Conservation (phyloP, 2,329 filamentous ascomycete genomes). For the Alternaria ventricosa region DNA sequence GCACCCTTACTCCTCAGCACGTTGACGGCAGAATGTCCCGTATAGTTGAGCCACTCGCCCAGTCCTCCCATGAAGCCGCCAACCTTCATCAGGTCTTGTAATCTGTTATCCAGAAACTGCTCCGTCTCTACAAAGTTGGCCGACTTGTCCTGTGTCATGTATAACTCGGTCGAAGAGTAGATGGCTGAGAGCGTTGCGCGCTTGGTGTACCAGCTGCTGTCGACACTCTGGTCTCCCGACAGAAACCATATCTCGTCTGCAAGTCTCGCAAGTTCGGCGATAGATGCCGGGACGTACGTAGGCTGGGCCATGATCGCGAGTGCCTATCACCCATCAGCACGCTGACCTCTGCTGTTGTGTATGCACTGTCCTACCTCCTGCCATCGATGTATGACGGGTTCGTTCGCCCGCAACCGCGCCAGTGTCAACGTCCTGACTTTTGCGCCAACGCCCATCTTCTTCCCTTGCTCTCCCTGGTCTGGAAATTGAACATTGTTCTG, state of each 20-base stretch:
- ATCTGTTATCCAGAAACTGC: constrained; percentile 76
- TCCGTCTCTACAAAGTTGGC: constrained; percentile 77
- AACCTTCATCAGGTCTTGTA: constrained; percentile 71
- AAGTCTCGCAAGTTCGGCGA: constrained; percentile 79
- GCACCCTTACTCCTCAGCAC: constrained; percentile 86
- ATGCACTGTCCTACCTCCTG: constrained; percentile 72
- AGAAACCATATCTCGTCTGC: constrained; percentile 94
- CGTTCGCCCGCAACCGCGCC: constrained; percentile 78
- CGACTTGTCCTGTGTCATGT: constrained; percentile 89
- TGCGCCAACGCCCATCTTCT: constrained; percentile 59
- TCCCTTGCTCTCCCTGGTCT: constrained; percentile 38
- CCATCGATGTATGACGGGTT: constrained; percentile 75
- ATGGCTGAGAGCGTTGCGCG: constrained; percentile 67
- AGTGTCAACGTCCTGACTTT: constrained; percentile 76
- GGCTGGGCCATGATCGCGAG: constrained; percentile 90
- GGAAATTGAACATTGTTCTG: constrained; percentile 55
- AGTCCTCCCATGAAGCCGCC: constrained; percentile 69
- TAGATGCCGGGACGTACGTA: constrained; percentile 73
- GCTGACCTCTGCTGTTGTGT: constrained; percentile 12
- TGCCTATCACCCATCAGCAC: constrained; percentile 61
- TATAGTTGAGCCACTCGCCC: constrained; percentile 82
- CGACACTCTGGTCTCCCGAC: constrained; percentile 80
- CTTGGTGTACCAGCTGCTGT: constrained; percentile 87
- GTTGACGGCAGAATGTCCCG: constrained; percentile 77
- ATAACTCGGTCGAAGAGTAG: constrained; percentile 80